Evolutionary conservation across 768 basidiomycete species (phyloP), one percentile per base, ranked within the genome.

Genomic region (Aureoboletus auriporus): DNA sequence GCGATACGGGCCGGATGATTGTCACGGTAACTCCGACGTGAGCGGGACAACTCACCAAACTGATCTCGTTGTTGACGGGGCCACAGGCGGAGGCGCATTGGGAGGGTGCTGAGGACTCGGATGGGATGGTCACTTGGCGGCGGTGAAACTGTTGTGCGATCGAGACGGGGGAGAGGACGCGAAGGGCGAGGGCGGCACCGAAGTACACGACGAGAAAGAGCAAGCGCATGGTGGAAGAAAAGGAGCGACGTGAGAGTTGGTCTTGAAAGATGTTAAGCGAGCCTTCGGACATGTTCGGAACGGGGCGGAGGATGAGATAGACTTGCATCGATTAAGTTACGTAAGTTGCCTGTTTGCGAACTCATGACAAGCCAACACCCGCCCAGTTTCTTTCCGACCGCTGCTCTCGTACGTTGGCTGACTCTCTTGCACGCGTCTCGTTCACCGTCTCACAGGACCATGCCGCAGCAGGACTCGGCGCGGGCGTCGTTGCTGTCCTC

Each of bases 391-490:
- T 75, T 75, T 43, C 67, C 70, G 20, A 70, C 65, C 14, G 28
- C 71, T 37, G 68, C 71, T 17, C 54, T 72, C 35, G 67, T 69
- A 27, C 50, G 55, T 51, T 1, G 0, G n/a, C 16, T 28, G 1
- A 28, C 33, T 40, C 9, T 0, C 20, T 10, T 3, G 0, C 7
- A 33, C 13, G 10, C 38, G 0, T 37, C 12, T 2, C 23, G 4
- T 8, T 63, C 11, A 61, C 29, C 30, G 29, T n/a, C 16, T 17
- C 33, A 12, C 57, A 95, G 91, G 96, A 98, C 69, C 93, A 97
- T 83, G 93, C 95, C 29, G 82, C 83, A 45, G 91, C 93, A 38
- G 96, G 96, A 47, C 79, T 98, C 44, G 86, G 89, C 43, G 94
- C 96, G 34, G 96, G 96, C 49, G 83, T 91, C 56, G 84, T 86